Conservation (phyloP, 176 grass and related monocot genomes). For the Oryza nivara region DNA sequence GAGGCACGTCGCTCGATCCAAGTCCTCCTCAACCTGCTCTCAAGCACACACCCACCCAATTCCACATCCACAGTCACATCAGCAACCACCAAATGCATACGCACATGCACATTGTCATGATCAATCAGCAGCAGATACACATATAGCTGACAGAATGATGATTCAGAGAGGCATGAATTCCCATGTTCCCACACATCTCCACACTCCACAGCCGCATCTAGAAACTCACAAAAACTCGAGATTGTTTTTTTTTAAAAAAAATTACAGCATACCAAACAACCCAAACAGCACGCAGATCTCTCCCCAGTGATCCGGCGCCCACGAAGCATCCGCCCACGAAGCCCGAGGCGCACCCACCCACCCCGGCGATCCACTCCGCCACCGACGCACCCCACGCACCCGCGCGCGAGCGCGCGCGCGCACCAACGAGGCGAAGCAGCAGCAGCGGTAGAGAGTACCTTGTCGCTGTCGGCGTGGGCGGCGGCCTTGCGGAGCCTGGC, state of each 20-base stretch:
- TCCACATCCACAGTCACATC: slow-evolving; percentile 24
- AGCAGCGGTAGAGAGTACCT: slow-evolving; percentile 40
- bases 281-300: slow-evolving; percentile 47
- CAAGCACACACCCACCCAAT: slow-evolving; percentile 6
- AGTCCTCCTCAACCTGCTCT: slow-evolving; percentile 83
- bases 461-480: slow-evolving; percentile 55
- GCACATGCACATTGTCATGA: slow-evolving; percentile 15
- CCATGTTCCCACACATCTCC: neutral
- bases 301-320: slow-evolving; percentile 31
- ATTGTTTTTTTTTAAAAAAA: neutral
- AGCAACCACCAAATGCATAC: slow-evolving; percentile 20
- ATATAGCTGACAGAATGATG: neutral
- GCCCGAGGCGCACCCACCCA: slow-evolving; percentile 12
- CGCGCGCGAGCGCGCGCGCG: neutral
- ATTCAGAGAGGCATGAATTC: neutral
- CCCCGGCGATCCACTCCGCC: slow-evolving; percentile 14
- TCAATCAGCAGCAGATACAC: neutral
- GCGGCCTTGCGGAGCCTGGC: slow-evolving; percentile 51
- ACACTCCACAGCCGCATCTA: neutral
- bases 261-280: slow-evolving; percentile 25
- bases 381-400: neutral
- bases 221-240: neutral
- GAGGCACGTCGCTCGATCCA: slow-evolving; percentile 74
- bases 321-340: neutral
- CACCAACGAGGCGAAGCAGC: neutral